phyloP scores from a whole-genome alignment of 2,329 filamentous ascomycete genomes.

The Periconia macrospinosa region DNA sequence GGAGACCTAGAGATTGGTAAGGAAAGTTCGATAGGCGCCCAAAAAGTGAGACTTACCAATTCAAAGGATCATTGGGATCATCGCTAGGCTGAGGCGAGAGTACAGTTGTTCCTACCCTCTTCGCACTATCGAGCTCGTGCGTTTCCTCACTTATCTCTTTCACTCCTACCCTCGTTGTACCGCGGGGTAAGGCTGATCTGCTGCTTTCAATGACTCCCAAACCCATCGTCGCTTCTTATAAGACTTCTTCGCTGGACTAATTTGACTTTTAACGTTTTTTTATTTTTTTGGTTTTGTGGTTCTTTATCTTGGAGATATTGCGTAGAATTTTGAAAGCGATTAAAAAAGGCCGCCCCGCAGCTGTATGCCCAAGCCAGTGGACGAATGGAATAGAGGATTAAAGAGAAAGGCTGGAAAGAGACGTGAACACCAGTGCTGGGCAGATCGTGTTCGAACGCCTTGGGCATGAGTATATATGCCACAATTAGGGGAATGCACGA shows the following conservation, averaged over 20 bases:
- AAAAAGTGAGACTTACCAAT: constrained; percentile 6
- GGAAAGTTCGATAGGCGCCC: background rate
- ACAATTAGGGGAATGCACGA: background rate
- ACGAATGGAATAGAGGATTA: constrained; percentile 8
- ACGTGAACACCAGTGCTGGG: background rate
- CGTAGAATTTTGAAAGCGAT: background rate
- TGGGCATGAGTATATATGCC: background rate
- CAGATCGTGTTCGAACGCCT: background rate
- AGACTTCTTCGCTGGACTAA: no score
- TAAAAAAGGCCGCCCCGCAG: constrained; percentile 13
- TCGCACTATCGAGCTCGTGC: constrained; percentile 8
- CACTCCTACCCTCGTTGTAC: constrained; percentile 9
- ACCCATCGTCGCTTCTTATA: constrained; percentile 6
- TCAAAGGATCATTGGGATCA: constrained; percentile 14
- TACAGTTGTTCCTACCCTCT: constrained; percentile 4
- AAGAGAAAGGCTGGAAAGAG: background rate
- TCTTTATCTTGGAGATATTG: no score
- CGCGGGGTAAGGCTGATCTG: constrained; percentile 8
- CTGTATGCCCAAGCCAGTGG: constrained; percentile 8
- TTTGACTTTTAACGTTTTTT: background rate
- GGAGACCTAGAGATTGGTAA: background rate
- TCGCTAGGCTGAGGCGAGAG: constrained; percentile 9
- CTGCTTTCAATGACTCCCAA: constrained; percentile 15
- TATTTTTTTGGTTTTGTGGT: background rate
- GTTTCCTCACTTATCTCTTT: constrained; percentile 5